Percentiles rank a stretch among this genome's conserved stretches.
These are phyloP conservation scores for Ophiosphaerella herpotricha DNA, from an alignment of 2,329 filamentous ascomycete genomes.

Conservation along the genomic window DNA sequence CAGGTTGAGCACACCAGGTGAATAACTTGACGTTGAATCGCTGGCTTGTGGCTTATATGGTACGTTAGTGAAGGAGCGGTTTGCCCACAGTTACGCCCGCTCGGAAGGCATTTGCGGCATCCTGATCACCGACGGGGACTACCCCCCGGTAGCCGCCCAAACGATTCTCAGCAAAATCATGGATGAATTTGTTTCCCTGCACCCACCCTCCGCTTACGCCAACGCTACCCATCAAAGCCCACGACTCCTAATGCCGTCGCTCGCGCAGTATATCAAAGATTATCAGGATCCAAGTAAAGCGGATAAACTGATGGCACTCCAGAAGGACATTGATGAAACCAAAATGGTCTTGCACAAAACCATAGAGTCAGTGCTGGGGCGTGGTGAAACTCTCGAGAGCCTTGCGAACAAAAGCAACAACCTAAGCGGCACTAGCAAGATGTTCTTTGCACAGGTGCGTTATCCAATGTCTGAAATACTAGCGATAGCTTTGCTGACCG, in stretches of 20 bases:
- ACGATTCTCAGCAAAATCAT: constrained; percentile 83
- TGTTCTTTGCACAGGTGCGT: constrained; percentile 84
- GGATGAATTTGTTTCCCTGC: constrained; percentile 81
- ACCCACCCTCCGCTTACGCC: constrained; percentile 72
- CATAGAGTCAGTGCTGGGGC: constrained; percentile 83
- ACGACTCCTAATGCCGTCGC: constrained; percentile 67
- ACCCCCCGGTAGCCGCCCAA: constrained; percentile 74
- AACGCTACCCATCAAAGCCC: constrained; percentile 46
- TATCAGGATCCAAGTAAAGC: constrained; percentile 89
- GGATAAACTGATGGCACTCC: constrained; percentile 93
- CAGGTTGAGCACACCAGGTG: constrained; percentile 57
- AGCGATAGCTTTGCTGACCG: constrained; percentile 4
- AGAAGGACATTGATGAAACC: constrained; percentile 95
- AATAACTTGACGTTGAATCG: constrained; percentile 5
- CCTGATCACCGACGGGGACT: constrained; percentile 55
- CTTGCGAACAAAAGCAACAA: constrained; percentile 92
- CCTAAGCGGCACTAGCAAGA: constrained; percentile 89
- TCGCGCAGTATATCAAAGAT: constrained; percentile 77
- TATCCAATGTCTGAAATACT: too few relatives aligned
- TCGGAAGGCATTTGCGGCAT: constrained; percentile 54
- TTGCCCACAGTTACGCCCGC: constrained; percentile 55
- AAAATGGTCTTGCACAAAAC: constrained; percentile 98
- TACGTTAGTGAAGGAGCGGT: constrained; percentile 59
- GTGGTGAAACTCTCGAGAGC: constrained; percentile 95
- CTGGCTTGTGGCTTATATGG: too few relatives aligned